Evolutionary conservation across 1,284 basidiomycete species (phyloP), one percentile per base, ranked within the genome.

Genomic region (Cutaneotrichosporon arboriforme): DNA sequence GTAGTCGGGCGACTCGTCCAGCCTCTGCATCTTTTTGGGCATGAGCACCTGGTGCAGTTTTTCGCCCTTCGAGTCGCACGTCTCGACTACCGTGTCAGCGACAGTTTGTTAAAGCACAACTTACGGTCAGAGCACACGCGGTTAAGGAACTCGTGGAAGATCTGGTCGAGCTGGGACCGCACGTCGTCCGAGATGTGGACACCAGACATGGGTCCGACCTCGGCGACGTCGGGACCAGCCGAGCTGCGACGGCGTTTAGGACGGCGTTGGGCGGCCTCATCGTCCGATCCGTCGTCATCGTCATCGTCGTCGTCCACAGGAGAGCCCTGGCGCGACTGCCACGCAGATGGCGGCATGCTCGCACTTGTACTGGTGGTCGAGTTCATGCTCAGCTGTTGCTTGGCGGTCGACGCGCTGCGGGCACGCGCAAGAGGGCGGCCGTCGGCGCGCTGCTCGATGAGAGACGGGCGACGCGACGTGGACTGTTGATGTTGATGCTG

Each of bases 11-110:
- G 89, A 92, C 77, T 97, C 93, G 72, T 94, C 92, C 51, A 97
- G 78, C 45, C 89, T 84, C 64, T 90, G 87, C 93, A 97, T 96
- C 79, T 96, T 96, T 78, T 92, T 92, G 1, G 93, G 88, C 96
- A 97, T 98, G 63, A 98, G 81, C 38, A 92, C 92, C 77, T 99
- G 96, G 73, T 99, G 96, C 52, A 99, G 90, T 44, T 88, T 85
- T 73, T 99, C 94, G 53, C 96, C 96, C 72, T 97, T 96, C 46
- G 83, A 81, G 71, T 98, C 96, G 44, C 84, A 87, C 15, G 88
- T 86, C 54, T 97, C 91, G 74, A 97, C 91, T 94, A 66, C 4
- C 2, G 17, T 22, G 52, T 49, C 35, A 63, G 49, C 46, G 7
- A 14, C n/a, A 40, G 10, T 5, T 9, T 41, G 26, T 22, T 42